Evolutionary conservation across 1,284 basidiomycete species (phyloP).

Genomic region (Microbotryum saponariae): DNA sequence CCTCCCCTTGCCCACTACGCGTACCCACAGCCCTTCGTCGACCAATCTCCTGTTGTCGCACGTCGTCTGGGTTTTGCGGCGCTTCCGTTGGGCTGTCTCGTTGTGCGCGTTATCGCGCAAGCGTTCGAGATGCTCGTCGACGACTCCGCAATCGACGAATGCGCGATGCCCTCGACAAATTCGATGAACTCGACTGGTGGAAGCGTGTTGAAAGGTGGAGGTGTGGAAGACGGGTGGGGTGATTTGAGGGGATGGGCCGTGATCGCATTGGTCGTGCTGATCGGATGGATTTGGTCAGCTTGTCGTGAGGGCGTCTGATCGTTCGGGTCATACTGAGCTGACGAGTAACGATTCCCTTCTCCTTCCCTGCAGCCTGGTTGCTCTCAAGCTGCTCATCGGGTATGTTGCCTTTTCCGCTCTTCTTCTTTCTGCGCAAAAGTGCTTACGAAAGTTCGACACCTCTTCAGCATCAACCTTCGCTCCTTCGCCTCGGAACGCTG

Average conservation of each 20-base stretch:
- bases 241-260: conserved; percentile 55
- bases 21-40: conserved; percentile 73
- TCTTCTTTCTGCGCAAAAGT: not conserved
- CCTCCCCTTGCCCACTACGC: not conserved
- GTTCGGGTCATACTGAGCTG: not conserved
- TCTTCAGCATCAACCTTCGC: conserved; percentile 57
- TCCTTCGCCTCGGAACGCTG: conserved; percentile 69
- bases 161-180: conserved; percentile 24
- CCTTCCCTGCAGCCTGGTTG: conserved; percentile 15
- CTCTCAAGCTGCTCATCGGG: conserved; percentile 81
- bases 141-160: conserved; percentile 42
- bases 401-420: not conserved
- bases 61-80: conserved; percentile 89
- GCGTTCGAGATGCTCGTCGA: conserved; percentile 57
- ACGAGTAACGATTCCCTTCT: conserved; percentile 30
- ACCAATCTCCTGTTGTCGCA: conserved; percentile 89
- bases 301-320: not conserved
- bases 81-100: conserved; percentile 81
- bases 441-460: not conserved
- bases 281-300: conserved; percentile 70
- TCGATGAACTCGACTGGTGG: conserved; percentile 1
- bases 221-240: conserved; percentile 24
- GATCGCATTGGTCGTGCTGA: conserved; percentile 52
- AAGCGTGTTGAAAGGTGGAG: conserved; percentile 22
- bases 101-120: conserved; percentile 80